phyloP scores from a whole-genome alignment of 192 early-diverging fungal species.

The Funneliformis geosporum region DNA sequence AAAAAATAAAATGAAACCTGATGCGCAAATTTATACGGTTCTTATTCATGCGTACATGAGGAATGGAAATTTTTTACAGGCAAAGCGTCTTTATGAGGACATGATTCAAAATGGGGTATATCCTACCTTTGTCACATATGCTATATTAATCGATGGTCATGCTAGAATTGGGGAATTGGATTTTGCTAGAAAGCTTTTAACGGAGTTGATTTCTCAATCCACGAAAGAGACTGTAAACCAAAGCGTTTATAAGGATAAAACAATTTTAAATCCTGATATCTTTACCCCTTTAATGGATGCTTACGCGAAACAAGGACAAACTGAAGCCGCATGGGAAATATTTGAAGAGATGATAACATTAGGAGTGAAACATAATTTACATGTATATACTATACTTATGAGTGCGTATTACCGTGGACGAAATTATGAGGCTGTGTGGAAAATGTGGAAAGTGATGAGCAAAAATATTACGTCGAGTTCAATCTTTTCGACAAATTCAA shows the following conservation, averaged over 20 bases:
- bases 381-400: conserved; percentile 52
- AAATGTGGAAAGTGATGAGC: conserved; percentile 49
- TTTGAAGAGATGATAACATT: conserved; percentile 46
- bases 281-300: conserved; percentile 52
- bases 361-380: conserved; percentile 36
- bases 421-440: conserved; percentile 47
- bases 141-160: conserved; percentile 48
- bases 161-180: conserved; percentile 37
- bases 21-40: conserved; percentile 49
- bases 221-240: background rate
- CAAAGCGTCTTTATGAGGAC: conserved; percentile 42
- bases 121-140: conserved; percentile 48
- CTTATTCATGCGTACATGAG: conserved; percentile 53
- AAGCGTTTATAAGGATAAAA: background rate
- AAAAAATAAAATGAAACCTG: conserved; percentile 39
- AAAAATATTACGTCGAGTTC: conserved; percentile 8
- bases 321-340: conserved; percentile 38
- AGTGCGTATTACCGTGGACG: conserved; percentile 42
- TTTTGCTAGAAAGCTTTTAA: conserved; percentile 19
- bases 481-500: background rate
- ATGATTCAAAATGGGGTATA: conserved; percentile 45
- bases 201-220: conserved; percentile 14
- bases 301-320: conserved; percentile 38
- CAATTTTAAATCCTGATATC: conserved; percentile 32
- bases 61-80: conserved; percentile 35